Conservation (phyloP, 2,329 filamentous ascomycete genomes). For the Mariannaea elegans region DNA sequence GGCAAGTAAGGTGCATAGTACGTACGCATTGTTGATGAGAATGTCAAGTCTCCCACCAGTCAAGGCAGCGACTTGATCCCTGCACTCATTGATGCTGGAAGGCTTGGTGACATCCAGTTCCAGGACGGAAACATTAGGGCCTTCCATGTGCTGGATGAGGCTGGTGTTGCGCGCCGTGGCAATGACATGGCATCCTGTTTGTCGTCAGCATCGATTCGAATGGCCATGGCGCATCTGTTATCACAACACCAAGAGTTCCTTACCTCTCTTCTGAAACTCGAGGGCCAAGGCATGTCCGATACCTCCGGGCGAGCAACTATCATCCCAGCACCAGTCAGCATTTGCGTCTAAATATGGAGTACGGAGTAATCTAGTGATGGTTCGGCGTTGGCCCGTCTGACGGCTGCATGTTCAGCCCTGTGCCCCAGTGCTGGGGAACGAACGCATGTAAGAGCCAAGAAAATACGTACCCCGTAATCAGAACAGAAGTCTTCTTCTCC, state of each 20-base stretch:
- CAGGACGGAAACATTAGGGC: constrained; percentile 58
- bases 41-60: constrained; percentile 65
- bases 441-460: neutral
- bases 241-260: neutral
- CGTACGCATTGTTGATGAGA: constrained; percentile 68
- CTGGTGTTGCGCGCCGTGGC: constrained; percentile 62
- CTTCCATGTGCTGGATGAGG: constrained; percentile 56
- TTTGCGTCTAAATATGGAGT: too few relatives aligned
- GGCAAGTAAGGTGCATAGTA: too few relatives aligned
- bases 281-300: constrained; percentile 64
- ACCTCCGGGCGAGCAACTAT: constrained; percentile 65
- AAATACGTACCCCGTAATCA: constrained; percentile 58
- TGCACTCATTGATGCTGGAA: constrained; percentile 60
- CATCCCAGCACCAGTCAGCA: neutral
- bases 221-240: neutral
- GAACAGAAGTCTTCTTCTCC: constrained; percentile 51
- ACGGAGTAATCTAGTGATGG: too few relatives aligned
- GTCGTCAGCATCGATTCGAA: too few relatives aligned
- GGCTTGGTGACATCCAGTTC: constrained; percentile 62
- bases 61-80: constrained; percentile 55
- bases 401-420: too few relatives aligned
- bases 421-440: too few relatives aligned
- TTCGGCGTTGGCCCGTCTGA: too few relatives aligned
- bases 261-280: constrained; percentile 63
- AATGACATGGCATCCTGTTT: constrained; percentile 57